A percentile compares a stretch with the other conserved stretches of the same genome.
Conservation (phyloP, 129 eudicot species). For the Flaveria sonorensis region DNA sequence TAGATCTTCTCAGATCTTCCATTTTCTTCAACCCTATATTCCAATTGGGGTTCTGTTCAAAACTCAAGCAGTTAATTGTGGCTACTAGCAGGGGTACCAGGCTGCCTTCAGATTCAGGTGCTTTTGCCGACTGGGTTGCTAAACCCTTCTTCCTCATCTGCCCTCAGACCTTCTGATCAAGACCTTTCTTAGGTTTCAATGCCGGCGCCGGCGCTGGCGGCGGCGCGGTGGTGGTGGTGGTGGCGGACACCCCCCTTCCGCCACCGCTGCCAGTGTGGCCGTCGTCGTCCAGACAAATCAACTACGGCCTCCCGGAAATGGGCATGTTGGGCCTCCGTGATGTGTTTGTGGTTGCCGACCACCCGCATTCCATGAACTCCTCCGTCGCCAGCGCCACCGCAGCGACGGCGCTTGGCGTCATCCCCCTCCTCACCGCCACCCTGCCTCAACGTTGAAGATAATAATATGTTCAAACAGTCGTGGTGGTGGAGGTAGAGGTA, state of each 20-base stretch:
- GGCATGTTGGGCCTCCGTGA: conserved; percentile 51
- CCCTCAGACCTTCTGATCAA: conserved; percentile 40
- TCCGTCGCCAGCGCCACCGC: conserved; percentile 29
- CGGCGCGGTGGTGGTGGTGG: too few species aligned
- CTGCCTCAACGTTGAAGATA: conserved; percentile 37
- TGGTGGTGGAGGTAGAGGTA: conserved; percentile 8
- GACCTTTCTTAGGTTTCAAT: conserved; percentile 87
- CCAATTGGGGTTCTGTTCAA: conserved; percentile 18
- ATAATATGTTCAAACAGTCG: conserved; percentile 16
- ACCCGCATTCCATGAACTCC: conserved; percentile 29
- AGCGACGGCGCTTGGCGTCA: conserved; percentile 42
- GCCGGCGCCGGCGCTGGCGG: conserved; percentile 37
- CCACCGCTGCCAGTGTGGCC: conserved; percentile 38
- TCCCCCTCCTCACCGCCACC: conserved; percentile 62
- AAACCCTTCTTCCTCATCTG: conserved; percentile 54
- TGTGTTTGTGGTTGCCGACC: conserved; percentile 56
- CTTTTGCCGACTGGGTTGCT: conserved; percentile 82
- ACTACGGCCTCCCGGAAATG: conserved; percentile 65
- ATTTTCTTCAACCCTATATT: conserved; percentile 40
- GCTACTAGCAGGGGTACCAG: conserved; percentile 72
- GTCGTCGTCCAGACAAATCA: conserved; percentile 48
- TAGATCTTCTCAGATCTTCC: conserved; percentile 42
- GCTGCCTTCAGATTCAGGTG: conserved; percentile 75
- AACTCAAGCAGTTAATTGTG: conserved; percentile 51
- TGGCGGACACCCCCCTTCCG: conserved; percentile 25